These are phyloP conservation scores for Fusarium liriodendri DNA, from an alignment of 2,329 filamentous ascomycete species.

Conservation along the genomic window DNA sequence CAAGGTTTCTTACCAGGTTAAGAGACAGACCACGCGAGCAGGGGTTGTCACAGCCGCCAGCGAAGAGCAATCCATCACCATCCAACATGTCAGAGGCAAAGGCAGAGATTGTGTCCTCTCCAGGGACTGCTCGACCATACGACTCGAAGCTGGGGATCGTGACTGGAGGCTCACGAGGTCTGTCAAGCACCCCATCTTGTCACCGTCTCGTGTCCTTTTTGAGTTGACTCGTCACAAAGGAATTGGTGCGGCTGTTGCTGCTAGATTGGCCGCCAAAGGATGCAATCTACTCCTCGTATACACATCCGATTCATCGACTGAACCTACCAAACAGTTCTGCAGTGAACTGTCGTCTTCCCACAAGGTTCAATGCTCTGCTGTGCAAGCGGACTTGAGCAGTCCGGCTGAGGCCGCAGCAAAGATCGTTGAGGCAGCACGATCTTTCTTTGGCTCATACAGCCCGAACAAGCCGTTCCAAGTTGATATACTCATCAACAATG, in stretches of 20 bases:
- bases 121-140: conserved; percentile 40
- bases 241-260: conserved; percentile 69
- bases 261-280: conserved; percentile 70
- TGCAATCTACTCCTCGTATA: conserved; percentile 70
- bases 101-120: conserved; percentile 18
- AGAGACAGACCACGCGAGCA: neutral
- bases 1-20: neutral
- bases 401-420: conserved; percentile 40
- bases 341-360: conserved; percentile 58
- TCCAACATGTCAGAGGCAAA: conserved; percentile 40
- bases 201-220: neutral
- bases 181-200: neutral
- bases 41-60: neutral
- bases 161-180: conserved; percentile 50
- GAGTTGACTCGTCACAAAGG: conserved; percentile 51
- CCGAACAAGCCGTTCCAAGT: conserved; percentile 55
- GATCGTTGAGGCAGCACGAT: conserved; percentile 46
- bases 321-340: conserved; percentile 60
- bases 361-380: conserved; percentile 45
- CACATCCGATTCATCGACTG: conserved; percentile 65
- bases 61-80: neutral
- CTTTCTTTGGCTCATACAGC: conserved; percentile 43
- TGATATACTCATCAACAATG: conserved; percentile 91
- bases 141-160: conserved; percentile 49
- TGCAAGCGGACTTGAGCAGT: conserved; percentile 47